Evolutionary conservation across 192 early-diverging fungal species (phyloP).

Genomic region (Chytriomyces sp.): DNA sequence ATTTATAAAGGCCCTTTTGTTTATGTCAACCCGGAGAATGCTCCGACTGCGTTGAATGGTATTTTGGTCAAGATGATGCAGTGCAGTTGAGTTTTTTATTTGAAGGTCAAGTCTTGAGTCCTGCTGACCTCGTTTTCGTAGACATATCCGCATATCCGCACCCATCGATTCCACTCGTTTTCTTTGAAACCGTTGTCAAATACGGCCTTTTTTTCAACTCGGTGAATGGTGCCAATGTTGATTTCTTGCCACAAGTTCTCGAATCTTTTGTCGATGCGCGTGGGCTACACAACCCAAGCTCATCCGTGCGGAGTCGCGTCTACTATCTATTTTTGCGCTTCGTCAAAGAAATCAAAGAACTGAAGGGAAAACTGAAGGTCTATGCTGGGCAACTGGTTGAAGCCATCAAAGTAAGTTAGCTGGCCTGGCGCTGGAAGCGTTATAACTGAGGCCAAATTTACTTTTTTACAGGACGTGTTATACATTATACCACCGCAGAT

Average conservation of each 20-base stretch:
- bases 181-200: conserved; percentile 73
- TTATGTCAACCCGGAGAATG: conserved; percentile 50
- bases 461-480: conserved; percentile 55
- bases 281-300: conserved; percentile 67
- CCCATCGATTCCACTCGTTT: conserved; percentile 68
- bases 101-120: conserved; percentile 34
- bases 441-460: neutral
- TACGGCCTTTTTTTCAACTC: conserved; percentile 69
- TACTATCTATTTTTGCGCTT: conserved; percentile 90
- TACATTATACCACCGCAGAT: conserved; percentile 68
- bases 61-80: conserved; percentile 67
- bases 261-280: conserved; percentile 75
- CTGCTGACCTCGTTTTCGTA: conserved; percentile 22
- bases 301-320: conserved; percentile 71
- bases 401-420: conserved; percentile 44
- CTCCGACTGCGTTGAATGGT: conserved; percentile 56
- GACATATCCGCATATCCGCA: conserved; percentile 76
- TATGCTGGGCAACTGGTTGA: conserved; percentile 25
- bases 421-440: neutral
- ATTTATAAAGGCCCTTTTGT: conserved; percentile 69
- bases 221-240: conserved; percentile 48
- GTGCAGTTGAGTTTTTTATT: conserved; percentile 48
- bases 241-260: conserved; percentile 67
- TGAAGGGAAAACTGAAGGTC: conserved; percentile 25
- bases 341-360: conserved; percentile 56